Evolutionary conservation across 1,139 yeast genomes (phyloP), one percentile per base, ranked within the genome.

Genomic region (Lodderomyces elongisporus): DNA sequence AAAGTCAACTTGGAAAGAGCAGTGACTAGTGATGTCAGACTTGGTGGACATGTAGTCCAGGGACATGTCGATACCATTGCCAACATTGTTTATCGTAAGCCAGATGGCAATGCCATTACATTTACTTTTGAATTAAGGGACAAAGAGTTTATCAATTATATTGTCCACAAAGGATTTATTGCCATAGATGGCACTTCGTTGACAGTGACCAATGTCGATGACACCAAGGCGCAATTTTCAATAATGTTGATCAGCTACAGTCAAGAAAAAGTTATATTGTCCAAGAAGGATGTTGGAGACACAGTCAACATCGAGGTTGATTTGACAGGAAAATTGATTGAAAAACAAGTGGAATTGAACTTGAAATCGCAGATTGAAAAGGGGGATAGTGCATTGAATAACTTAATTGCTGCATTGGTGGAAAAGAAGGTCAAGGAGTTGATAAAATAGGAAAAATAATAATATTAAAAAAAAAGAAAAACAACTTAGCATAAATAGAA

Each of bases 31-130:
- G 88, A 85, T 34, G 88, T 81, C 9, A 69, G 98, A 42, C 77
- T 89, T 51, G 98, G 99, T 17, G 98, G 99, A 1, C 99, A 91
- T 58, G 78, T 89, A 41, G 98, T 91, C 2, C 98, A 91, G 50
- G 99, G 98, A 10, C 99, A 91, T 61, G 89, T 93, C 22, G 98
- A 91, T 53, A 85, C 96, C 0, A 70, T 81, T 20, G 96, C 96
- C 4, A 59, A 60, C 21, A 83, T 93, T 25, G 70, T 72, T 1
- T 55, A 59, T 2, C 67, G 62, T 22, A 59, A 44, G 5, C 60
- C 73, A 0, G 97, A 89, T 50, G 93, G 84, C 3, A 85, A 88
- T 56, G 83, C 97, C 2, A 64, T 88, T 24, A 67, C 80, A 2
- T 82, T 78, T 52, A 83, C 87, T 2, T 88, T 91, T 58, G 62